Conservation (phyloP, 1,139 yeast species). For the Yarrowia galli region DNA sequence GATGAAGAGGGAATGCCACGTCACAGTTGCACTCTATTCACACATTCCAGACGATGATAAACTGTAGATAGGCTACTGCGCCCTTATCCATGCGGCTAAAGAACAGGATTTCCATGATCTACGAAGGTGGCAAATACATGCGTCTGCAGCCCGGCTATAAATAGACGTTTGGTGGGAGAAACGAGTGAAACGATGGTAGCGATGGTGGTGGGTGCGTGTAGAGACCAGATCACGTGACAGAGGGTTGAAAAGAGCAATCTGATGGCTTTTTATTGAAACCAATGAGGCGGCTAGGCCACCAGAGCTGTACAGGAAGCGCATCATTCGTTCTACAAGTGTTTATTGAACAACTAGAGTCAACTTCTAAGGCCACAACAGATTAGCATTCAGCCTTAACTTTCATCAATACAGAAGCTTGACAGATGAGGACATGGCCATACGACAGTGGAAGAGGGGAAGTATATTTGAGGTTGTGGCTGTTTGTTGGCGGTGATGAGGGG, state of each 20-base stretch:
- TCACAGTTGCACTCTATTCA: neutral
- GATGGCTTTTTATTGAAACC: no score
- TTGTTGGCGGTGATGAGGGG: neutral
- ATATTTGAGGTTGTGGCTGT: neutral
- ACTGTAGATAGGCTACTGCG: neutral
- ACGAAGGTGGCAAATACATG: conserved; percentile 34
- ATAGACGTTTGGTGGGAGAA: neutral
- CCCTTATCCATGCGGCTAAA: conserved; percentile 24
- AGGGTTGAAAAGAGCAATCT: neutral
- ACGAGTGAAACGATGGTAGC: conserved; percentile 1
- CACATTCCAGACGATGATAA: conserved; percentile 1
- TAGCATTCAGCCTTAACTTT: conserved; percentile 9
- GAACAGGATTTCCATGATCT: neutral
- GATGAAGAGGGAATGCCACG: neutral
- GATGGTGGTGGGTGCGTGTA: neutral
- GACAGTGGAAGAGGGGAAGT: conserved; percentile 22
- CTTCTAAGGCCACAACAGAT: neutral
- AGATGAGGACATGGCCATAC: conserved; percentile 20
- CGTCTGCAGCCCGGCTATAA: conserved; percentile 10
- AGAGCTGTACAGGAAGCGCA: neutral
- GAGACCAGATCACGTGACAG: neutral
- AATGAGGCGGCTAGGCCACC: no score
- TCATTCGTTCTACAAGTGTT: no score
- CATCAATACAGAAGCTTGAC: conserved; percentile 14
- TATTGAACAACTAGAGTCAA: no score